Evolutionary conservation across 768 basidiomycete species (phyloP).

Genomic region (Rhizopogon roseolus): DNA sequence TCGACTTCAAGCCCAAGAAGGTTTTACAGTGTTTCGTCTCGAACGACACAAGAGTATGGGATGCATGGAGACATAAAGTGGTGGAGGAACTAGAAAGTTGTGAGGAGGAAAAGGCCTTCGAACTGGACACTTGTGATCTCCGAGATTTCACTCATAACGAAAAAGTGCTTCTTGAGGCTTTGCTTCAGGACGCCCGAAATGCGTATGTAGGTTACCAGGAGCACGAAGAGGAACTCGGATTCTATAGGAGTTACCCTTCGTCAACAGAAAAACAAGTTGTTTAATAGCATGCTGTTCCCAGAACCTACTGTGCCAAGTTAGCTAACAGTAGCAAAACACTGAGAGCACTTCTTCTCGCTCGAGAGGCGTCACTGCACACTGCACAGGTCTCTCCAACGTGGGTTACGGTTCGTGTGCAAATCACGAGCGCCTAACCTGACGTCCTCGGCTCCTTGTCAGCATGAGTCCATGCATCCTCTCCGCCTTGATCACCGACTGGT

Average conservation of each 20-base stretch:
- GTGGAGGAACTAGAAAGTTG: conserved; percentile 11
- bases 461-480: too few relatives aligned
- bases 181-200: background rate
- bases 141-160: background rate
- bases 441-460: too few relatives aligned
- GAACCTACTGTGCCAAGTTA: conserved; percentile 11
- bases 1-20: conserved; percentile 1
- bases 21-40: conserved; percentile 15
- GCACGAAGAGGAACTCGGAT: background rate
- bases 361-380: too few relatives aligned
- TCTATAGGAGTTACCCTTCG: background rate
- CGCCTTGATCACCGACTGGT: too few relatives aligned
- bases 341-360: too few relatives aligned
- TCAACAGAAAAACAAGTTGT: background rate
- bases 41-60: conserved; percentile 24
- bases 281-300: background rate
- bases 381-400: too few relatives aligned
- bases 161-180: background rate
- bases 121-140: background rate
- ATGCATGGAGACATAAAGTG: conserved; percentile 22
- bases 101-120: background rate
- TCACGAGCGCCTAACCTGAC: too few relatives aligned
- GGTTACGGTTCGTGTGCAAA: too few relatives aligned
- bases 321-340: too few relatives aligned
- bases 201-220: background rate